Conservation (phyloP, 371 early-diverging fungal species). For the Mucor saturninus region DNA sequence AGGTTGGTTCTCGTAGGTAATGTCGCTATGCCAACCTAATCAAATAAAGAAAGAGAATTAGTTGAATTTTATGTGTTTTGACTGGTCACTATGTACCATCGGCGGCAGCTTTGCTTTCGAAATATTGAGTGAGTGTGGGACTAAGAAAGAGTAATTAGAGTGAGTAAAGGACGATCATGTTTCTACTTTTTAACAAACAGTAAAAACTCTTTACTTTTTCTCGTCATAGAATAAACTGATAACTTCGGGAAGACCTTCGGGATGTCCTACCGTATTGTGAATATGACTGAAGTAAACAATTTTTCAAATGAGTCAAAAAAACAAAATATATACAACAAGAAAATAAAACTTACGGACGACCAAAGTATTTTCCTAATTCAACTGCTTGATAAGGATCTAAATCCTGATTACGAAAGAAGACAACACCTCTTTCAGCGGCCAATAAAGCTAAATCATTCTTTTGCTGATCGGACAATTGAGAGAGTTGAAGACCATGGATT, state of each 20-base stretch:
- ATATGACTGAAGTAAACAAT: constrained; percentile 14
- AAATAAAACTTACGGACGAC: constrained; percentile 23
- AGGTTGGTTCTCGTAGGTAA: constrained; percentile 65
- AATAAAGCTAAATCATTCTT: constrained; percentile 60
- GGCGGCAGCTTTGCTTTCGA: constrained; percentile 7
- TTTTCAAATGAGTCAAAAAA: too few relatives aligned
- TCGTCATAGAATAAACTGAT: constrained; percentile 18
- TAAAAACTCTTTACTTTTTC: constrained; percentile 8
- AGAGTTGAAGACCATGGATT: constrained; percentile 54
- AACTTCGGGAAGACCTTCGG: constrained; percentile 22
- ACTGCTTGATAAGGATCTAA: constrained; percentile 52
- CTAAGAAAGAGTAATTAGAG: not conserved
- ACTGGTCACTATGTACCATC: constrained; percentile 1
- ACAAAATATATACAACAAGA: too few relatives aligned
- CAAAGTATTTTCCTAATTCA: constrained; percentile 57
- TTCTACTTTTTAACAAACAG: too few relatives aligned
- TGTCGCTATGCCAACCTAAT: constrained; percentile 61
- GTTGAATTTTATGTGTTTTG: not conserved
- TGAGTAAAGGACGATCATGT: not conserved
- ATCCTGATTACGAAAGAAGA: constrained; percentile 66
- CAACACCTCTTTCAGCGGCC: constrained; percentile 65
- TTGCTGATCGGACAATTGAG: constrained; percentile 58
- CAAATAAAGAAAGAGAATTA: not conserved
- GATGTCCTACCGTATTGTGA: constrained; percentile 17
- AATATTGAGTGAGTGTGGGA: not conserved